A percentile compares a stretch with the other conserved stretches of the same genome.
Evolutionary conservation across 2,329 filamentous ascomycete species (phyloP).

Genomic region (Fusarium guadeloupense): DNA sequence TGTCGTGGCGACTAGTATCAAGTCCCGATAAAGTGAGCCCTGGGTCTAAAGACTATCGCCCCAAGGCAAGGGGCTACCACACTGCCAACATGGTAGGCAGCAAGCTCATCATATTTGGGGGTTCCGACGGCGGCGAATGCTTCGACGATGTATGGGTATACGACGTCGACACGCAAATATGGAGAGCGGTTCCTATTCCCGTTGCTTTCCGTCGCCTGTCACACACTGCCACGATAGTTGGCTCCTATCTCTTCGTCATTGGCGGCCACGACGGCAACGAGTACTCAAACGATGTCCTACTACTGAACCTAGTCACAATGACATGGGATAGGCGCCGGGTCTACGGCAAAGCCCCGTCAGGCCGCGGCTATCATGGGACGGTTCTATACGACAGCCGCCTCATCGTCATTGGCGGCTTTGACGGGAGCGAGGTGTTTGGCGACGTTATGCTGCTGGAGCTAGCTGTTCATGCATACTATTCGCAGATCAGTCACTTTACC

Average conservation of each 20-base stretch:
- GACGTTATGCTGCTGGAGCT: conserved; percentile 74
- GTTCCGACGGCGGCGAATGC: conserved; percentile 75
- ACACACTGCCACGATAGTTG: conserved; percentile 75
- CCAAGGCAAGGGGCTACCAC: conserved; percentile 74
- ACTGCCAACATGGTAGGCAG: conserved; percentile 77
- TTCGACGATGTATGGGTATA: conserved; percentile 80
- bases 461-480: conserved; percentile 76
- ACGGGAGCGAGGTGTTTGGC: conserved; percentile 72
- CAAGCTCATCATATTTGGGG: conserved; percentile 77
- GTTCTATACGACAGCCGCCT: conserved; percentile 73
- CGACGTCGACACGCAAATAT: conserved; percentile 69
- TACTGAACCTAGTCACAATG: conserved; percentile 77
- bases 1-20: conserved; percentile 74
- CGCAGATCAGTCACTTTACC: conserved; percentile 76
- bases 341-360: conserved; percentile 70
- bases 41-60: conserved; percentile 54
- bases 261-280: conserved; percentile 76
- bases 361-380: conserved; percentile 73
- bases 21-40: conserved; percentile 51
- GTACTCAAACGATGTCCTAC: conserved; percentile 74
- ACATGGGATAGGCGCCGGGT: conserved; percentile 74
- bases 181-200: conserved; percentile 68
- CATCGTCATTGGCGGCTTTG: conserved; percentile 72
- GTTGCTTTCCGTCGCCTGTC: conserved; percentile 71
- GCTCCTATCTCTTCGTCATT: conserved; percentile 75